These are phyloP conservation scores for Tulasnella sp. DNA, from an alignment of 768 basidiomycete species.

Conservation along the genomic window DNA sequence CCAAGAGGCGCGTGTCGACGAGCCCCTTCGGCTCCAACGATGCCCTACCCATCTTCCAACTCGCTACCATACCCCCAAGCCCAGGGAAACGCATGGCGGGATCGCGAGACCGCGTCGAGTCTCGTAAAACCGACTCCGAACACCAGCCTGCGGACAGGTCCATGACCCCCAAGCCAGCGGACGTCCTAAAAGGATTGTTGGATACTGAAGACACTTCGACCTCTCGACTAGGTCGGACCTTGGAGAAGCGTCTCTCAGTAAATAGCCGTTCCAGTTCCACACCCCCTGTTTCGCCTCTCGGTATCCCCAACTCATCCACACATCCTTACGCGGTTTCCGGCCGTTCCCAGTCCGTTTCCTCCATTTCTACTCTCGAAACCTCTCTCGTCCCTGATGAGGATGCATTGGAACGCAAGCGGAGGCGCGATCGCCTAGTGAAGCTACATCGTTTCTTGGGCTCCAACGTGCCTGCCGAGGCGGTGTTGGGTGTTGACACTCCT, in stretches of 20 bases:
- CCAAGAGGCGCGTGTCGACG: not conserved
- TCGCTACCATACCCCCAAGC: not conserved
- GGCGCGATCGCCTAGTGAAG: conserved; percentile 72
- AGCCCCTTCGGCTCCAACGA: not conserved
- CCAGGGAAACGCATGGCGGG: not conserved
- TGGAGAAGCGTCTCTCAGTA: conserved; percentile 7
- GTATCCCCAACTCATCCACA: not conserved
- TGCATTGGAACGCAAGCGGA: conserved; percentile 56
- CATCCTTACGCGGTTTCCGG: conserved; percentile 8
- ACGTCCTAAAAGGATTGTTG: not conserved
- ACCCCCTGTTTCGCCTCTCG: not conserved
- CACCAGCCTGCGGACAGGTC: not conserved
- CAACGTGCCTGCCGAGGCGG: conserved; percentile 64
- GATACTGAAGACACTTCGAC: not conserved
- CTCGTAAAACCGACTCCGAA: not conserved
- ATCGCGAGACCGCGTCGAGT: not conserved
- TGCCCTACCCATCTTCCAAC: not conserved
- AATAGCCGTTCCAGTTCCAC: conserved; percentile 5
- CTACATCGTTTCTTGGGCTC: conserved; percentile 85
- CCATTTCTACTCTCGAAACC: conserved; percentile 15
- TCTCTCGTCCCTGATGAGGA: conserved; percentile 37
- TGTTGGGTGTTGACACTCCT: conserved; percentile 38
- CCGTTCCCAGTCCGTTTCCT: conserved; percentile 10
- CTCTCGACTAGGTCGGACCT: not conserved
- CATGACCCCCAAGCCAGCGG: not conserved